Conservation (phyloP, 2,329 filamentous ascomycete genomes). For the Fusarium stilboides region DNA sequence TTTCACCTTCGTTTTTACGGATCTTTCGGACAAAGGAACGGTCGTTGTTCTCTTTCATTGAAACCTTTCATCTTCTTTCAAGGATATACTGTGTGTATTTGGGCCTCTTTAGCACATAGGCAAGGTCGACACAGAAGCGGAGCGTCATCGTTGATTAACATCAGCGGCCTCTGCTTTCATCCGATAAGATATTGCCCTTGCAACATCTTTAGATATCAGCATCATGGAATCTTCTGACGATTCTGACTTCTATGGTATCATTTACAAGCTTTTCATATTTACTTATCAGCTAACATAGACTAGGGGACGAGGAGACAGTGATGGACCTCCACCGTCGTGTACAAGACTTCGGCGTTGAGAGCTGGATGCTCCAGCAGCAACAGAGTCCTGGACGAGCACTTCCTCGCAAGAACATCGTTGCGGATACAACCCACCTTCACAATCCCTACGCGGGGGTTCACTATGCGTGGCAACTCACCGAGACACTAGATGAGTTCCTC, state of each 20-base stretch:
- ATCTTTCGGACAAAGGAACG: neutral
- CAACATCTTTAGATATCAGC: constrained; percentile 1
- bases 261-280: neutral
- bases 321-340: constrained; percentile 65
- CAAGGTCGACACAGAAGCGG: neutral
- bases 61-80: neutral
- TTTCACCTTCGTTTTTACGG: neutral
- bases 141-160: constrained; percentile 17
- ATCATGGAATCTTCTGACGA: constrained; percentile 62
- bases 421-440: constrained; percentile 59
- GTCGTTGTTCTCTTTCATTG: neutral
- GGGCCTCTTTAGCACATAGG: neutral
- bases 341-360: constrained; percentile 63
- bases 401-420: constrained; percentile 33
- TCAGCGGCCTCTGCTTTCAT: neutral
- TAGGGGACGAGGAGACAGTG: constrained; percentile 70
- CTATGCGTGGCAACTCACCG: constrained; percentile 74
- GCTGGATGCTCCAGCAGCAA: constrained; percentile 58
- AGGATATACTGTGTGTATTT: neutral
- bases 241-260: constrained; percentile 70
- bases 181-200: neutral
- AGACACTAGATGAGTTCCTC: constrained; percentile 77
- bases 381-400: constrained; percentile 49
- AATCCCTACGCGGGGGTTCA: constrained; percentile 71
- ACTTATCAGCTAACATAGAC: constrained; percentile 26